Percentiles rank a stretch among this genome's conserved stretches.
phyloP scores from a whole-genome alignment of 768 basidiomycete genomes.

The Stropharia rugosoannulata region DNA sequence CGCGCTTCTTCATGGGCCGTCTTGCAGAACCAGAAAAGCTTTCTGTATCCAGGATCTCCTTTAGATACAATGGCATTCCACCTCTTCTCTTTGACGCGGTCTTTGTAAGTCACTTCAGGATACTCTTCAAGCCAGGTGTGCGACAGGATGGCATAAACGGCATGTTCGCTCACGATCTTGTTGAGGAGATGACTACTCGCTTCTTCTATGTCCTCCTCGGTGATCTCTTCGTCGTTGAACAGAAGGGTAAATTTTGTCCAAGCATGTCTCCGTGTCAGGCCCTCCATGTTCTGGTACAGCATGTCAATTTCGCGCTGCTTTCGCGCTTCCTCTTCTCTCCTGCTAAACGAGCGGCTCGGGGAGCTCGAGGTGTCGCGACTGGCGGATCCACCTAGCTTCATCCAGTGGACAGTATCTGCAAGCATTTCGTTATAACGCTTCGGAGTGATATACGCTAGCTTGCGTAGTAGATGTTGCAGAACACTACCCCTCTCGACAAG shows the following conservation, averaged over 20 bases:
- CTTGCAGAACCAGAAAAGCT: slow-evolving; percentile 1
- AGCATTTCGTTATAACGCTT: background rate
- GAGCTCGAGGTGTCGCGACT: too few relatives aligned
- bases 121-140: slow-evolving; percentile 2
- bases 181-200: background rate
- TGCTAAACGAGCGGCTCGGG: too few relatives aligned
- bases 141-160: background rate
- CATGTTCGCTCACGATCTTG: background rate
- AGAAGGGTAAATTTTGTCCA: background rate
- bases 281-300: background rate
- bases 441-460: background rate
- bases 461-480: background rate
- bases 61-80: background rate
- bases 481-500: background rate
- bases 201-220: background rate
- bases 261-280: background rate
- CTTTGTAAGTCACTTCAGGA: background rate
- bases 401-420: background rate
- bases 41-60: background rate
- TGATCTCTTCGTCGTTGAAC: background rate
- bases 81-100: background rate
- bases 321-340: background rate
- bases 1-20: background rate
- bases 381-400: background rate
- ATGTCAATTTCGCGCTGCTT: background rate